Evolutionary conservation across 306 rosid species (phyloP).

Genomic region (Cucumis hystrix): DNA sequence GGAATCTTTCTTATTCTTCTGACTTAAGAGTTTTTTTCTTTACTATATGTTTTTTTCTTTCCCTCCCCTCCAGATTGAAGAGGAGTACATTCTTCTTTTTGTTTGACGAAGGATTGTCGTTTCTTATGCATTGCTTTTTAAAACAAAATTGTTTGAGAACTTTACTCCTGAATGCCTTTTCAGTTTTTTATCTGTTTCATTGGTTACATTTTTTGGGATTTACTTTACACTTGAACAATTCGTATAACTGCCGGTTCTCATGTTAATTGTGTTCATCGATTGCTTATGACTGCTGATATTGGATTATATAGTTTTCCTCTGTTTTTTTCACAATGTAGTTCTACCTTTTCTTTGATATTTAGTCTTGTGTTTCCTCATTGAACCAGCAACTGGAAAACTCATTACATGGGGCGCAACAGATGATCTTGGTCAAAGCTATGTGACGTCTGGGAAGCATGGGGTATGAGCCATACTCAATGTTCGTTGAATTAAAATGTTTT

Average conservation of each 20-base stretch:
- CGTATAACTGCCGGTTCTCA: neutral
- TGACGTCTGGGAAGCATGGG: slow-evolving; percentile 95
- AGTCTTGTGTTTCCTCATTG: slow-evolving; percentile 3
- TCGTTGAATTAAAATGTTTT: neutral
- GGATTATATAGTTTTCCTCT: neutral
- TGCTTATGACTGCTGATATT: neutral
- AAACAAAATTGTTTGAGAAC: neutral
- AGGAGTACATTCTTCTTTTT: neutral
- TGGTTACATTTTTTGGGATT: neutral
- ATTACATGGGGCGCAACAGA: slow-evolving; percentile 97
- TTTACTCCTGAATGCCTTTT: neutral
- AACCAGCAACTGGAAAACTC: slow-evolving; percentile 66
- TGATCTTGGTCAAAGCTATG: slow-evolving; percentile 95
- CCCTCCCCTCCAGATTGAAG: neutral
- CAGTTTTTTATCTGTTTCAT: neutral
- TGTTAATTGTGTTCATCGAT: neutral
- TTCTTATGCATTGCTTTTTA: neutral
- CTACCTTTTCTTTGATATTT: neutral
- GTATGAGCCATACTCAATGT: slow-evolving; percentile 25
- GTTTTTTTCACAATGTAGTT: neutral
- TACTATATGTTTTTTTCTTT: neutral
- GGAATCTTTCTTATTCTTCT: neutral
- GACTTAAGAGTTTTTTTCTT: neutral
- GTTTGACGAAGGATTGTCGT: neutral
- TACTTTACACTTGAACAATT: neutral